These are phyloP conservation scores for Bidens hawaiensis DNA, from an alignment of 140 eudicot genomes.

Conservation along the genomic window DNA sequence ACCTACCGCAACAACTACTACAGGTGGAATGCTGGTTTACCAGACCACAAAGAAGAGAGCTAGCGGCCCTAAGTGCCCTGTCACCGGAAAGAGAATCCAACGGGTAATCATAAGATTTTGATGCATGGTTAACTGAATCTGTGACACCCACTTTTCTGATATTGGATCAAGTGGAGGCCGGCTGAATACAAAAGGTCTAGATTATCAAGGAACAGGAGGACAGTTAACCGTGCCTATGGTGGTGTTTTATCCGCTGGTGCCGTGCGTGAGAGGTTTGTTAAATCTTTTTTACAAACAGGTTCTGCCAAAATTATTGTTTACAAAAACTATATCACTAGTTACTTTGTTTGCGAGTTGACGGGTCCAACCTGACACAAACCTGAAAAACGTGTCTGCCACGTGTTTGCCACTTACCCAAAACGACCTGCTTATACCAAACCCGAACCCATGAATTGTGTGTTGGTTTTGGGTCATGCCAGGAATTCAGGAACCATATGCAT, in stretches of 20 bases:
- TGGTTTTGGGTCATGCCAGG: too few species aligned
- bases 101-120: slow-evolving; percentile 20
- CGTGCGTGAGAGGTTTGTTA: slow-evolving; percentile 5
- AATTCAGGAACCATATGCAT: too few species aligned
- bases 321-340: neutral
- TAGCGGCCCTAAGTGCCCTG: slow-evolving; percentile 47
- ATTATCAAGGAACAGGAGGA: slow-evolving; percentile 6
- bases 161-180: neutral
- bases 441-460: too few species aligned
- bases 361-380: too few species aligned
- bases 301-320: too few species aligned
- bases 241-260: slow-evolving; percentile 6
- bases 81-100: slow-evolving; percentile 47
- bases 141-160: neutral
- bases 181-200: slow-evolving; percentile 2
- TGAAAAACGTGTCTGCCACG: too few species aligned
- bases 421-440: too few species aligned
- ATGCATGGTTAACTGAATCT: neutral
- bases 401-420: too few species aligned
- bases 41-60: slow-evolving; percentile 32
- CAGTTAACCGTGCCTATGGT: slow-evolving; percentile 9
- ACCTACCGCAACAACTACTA: slow-evolving; percentile 35
- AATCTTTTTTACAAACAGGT: too few species aligned
- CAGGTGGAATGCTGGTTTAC: neutral
- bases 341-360: too few species aligned